phyloP scores from a whole-genome alignment of 1,284 basidiomycete genomes.

The Sporisorium exsertum region DNA sequence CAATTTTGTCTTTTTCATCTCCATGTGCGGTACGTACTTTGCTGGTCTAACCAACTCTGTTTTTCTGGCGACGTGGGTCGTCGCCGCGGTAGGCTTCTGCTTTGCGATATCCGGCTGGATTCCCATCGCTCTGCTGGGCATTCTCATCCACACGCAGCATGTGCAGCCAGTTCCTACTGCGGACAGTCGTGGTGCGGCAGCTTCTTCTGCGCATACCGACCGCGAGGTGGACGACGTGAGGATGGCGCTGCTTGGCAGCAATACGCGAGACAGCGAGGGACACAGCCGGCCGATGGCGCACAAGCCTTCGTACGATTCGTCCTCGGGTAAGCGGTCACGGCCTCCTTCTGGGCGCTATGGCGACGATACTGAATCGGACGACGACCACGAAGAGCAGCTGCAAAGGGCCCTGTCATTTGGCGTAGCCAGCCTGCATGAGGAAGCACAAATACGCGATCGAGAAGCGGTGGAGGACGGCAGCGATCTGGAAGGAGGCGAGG shows the following conservation, averaged over 20 bases:
- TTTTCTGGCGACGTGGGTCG: constrained; percentile 70
- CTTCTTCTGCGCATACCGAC: background rate
- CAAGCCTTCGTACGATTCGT: constrained; percentile 21
- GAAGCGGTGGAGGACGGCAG: background rate
- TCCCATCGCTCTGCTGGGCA: constrained; percentile 70
- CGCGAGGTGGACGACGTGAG: constrained; percentile 35
- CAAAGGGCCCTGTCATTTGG: constrained; percentile 18
- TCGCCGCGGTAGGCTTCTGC: constrained; percentile 72
- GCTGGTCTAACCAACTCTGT: constrained; percentile 61
- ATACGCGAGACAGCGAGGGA: constrained; percentile 9
- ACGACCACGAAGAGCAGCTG: constrained; percentile 28
- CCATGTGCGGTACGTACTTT: constrained; percentile 57
- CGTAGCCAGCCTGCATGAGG: constrained; percentile 12
- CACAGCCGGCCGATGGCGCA: constrained; percentile 11
- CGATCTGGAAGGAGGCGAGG: constrained; percentile 14
- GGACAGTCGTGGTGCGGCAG: background rate
- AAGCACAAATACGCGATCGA: background rate
- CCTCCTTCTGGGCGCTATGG: constrained; percentile 10
- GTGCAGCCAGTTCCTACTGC: constrained; percentile 3
- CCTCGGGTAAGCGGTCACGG: constrained; percentile 12
- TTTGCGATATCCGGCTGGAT: constrained; percentile 73
- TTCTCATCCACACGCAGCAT: constrained; percentile 47
- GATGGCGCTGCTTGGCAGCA: constrained; percentile 38
- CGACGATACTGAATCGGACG: constrained; percentile 18
- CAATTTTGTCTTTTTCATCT: constrained; percentile 51